Evolutionary conservation across 495 filamentous ascomycete species (phyloP), one percentile per base, ranked within the genome.

Genomic region (Achaetomiella virescens): DNA sequence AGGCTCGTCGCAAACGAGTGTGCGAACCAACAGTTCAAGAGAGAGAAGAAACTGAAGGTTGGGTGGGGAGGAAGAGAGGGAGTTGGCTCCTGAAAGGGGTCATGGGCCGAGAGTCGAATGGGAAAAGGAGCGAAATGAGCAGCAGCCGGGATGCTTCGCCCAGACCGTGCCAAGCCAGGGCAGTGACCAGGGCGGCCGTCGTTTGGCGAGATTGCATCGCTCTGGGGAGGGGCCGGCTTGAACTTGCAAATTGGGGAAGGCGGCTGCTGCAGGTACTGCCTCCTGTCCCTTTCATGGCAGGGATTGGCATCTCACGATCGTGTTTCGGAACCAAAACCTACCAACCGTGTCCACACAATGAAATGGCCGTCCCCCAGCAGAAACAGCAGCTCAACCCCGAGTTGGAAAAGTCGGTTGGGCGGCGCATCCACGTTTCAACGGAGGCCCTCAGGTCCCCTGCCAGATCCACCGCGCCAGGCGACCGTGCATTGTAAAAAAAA

Each of bases 81-180:
- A 48, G 53, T 47, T 40, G 43, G 33, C 24, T 46, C 24, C 55
- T 37, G 62, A 57, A 63, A 59, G 63, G 57, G 59, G 58, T 60
- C 57, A 60, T 36, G 58, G 65, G 55, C 44, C 64, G 60, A 22
- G 27, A 46, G 57, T 57, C 44, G 54, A 53, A 61, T 61, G 57
- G 61, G 60, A 69, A 64, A 68, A 65, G 62, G 67, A 66, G 54
- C 52, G 66, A 61, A 72, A 72, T 66, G 65, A 72, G 65, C 60
- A 49, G 54, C 47, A 65, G 52, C 57, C 56, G 52, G 66, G 64
- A 58, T 58, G 59, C 57, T 62, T 54, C 54, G 61, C 63, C 54
- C 65, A 45, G 59, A 58, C 24, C 31, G 12, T 42, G 53, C 54
- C 57, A 59, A 61, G 1, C 6, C 41, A 38, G 53, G 48, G 41